Conservation (phyloP, 2,329 filamentous ascomycete genomes). For the Cadophora gregata region DNA sequence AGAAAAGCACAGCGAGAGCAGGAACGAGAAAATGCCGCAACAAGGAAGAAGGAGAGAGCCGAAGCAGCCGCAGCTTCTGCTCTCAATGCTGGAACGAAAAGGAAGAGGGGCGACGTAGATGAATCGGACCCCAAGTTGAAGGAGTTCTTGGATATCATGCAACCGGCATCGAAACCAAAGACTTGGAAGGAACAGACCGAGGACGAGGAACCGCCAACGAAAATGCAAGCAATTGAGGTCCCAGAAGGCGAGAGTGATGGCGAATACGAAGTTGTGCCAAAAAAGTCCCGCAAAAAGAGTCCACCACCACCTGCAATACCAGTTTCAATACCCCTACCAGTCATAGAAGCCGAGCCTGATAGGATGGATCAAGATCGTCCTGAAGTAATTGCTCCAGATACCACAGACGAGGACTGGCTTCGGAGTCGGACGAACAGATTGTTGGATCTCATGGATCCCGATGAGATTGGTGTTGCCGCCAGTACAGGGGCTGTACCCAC, state of each 20-base stretch:
- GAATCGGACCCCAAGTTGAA: slow-evolving; percentile 78
- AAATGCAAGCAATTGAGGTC: slow-evolving; percentile 50
- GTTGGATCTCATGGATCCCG: slow-evolving; percentile 76
- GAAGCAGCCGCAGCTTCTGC: slow-evolving; percentile 43
- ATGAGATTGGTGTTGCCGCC: slow-evolving; percentile 40
- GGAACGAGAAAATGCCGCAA: slow-evolving; percentile 40
- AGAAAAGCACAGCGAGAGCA: slow-evolving; percentile 47
- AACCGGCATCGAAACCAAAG: slow-evolving; percentile 67
- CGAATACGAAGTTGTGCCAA: slow-evolving; percentile 73
- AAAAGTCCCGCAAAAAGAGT: slow-evolving; percentile 52
- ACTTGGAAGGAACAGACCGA: slow-evolving; percentile 63
- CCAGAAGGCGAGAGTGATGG: slow-evolving; percentile 70
- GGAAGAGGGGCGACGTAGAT: slow-evolving; percentile 65
- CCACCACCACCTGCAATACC: slow-evolving; percentile 21
- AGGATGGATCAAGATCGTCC: slow-evolving; percentile 35
- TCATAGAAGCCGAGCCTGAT: slow-evolving; percentile 24
- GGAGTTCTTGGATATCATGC: slow-evolving; percentile 87
- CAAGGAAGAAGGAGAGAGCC: slow-evolving; percentile 31
- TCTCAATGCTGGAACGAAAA: slow-evolving; percentile 58
- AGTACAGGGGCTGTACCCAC: slow-evolving; percentile 26
- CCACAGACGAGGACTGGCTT: slow-evolving; percentile 80
- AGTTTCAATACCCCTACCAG: slow-evolving; percentile 10
- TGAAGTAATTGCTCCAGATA: slow-evolving; percentile 32
- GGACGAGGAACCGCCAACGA: slow-evolving; percentile 49
- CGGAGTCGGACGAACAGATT: slow-evolving; percentile 86